Base-by-base conservation (phyloP, 345 rosid genomes). In the Pseudoturritis turrita region DNA sequence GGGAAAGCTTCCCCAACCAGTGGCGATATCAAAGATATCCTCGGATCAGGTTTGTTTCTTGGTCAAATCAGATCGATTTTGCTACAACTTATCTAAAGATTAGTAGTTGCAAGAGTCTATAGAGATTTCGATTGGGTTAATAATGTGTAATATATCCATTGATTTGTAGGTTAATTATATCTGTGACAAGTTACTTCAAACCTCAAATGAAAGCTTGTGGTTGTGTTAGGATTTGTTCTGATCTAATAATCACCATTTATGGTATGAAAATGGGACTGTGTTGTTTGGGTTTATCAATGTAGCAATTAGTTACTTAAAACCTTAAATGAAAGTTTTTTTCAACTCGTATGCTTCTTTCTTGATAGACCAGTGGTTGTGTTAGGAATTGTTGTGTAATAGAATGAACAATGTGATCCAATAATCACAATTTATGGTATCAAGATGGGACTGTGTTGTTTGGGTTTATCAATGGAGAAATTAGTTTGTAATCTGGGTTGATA, bases 1-100 rank as follows among this genome's bases (percentile, higher is more conserved):
- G 95, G 97, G 14, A 91, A 88, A 78, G 11, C 79, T 54, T 4
- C 6, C 56, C 97, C 97, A 12, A 49, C 90, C 0, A 81, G 83
- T 37, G 65, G 11, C 12, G 88, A 91, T 45, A 66, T 91, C 80
- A 88, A 87, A 50, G 3, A 12, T 1, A 85, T 91, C 46, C 95
- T 88, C 13, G 90, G 82, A 77, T 82, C 95, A 72, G 95, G 97
- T 90, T 68, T 4, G 63, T 58, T 23, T 14, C 21, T 52, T 26
- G 14, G 9, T 39, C 15, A 13, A 19, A 46, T 3, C 52, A 19
- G 13, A 11, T 46, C 1, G 52, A 19, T 52, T 52, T 26, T 14
- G 14, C 2, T 13, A 13, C n/a, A 37, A 36, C 3, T 36, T n/a
- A n/a, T n/a, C n/a, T n/a, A n/a, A n/a, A n/a, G n/a, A n/a, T n/a